These are phyloP conservation scores for Paspalum vaginatum DNA, from an alignment of 176 grass and related monocot genomes.

Conservation along the genomic window DNA sequence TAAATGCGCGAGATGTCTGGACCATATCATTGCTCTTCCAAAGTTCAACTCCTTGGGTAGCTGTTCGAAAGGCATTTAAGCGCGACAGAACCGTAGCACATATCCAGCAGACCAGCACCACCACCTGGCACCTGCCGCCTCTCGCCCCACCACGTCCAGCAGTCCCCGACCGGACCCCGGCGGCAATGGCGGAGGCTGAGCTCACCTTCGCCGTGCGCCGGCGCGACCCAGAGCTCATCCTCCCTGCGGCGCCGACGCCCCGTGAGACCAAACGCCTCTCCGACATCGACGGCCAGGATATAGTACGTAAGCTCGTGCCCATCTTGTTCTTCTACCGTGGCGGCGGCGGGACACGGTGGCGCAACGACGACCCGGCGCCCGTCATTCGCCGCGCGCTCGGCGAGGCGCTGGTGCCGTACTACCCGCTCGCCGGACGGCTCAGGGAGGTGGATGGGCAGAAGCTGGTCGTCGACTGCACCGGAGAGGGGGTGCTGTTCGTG, in stretches of 20 bases:
- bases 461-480: constrained; percentile 63
- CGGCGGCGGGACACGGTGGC: background rate
- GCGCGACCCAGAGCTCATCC: constrained; percentile 29
- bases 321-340: constrained; percentile 44
- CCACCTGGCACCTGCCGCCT: no score
- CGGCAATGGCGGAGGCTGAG: no score
- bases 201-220: constrained; percentile 43
- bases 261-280: constrained; percentile 51
- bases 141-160: no score
- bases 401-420: constrained; percentile 50
- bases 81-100: no score
- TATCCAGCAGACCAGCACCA: no score
- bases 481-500: constrained; percentile 45
- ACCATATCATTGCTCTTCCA: no score
- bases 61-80: no score
- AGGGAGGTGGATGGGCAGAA: constrained; percentile 43
- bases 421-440: constrained; percentile 52
- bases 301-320: no score
- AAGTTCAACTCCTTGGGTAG: no score
- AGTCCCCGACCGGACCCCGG: no score
- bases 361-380: constrained; percentile 28
- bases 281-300: constrained; percentile 72
- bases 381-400: constrained; percentile 36
- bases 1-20: no score
- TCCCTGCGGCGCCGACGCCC: constrained; percentile 26